Conservation (phyloP, 768 basidiomycete species). For the Kwoniella newhampshirensis region DNA sequence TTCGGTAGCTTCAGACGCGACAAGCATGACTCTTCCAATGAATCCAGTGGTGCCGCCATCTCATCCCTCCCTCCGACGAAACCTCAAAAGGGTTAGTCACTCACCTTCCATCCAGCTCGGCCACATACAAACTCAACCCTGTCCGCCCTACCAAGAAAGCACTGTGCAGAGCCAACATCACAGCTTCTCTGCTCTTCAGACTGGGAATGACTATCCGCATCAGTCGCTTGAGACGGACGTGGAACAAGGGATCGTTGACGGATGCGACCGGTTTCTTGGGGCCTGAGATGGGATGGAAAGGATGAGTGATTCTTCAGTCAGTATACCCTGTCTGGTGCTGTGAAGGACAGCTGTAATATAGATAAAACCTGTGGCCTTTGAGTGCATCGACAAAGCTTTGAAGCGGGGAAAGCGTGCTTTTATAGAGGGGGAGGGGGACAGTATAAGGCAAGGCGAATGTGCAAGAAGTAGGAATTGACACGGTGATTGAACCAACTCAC, state of each 20-base stretch:
- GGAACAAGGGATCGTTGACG: constrained; percentile 90
- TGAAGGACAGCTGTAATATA: too few relatives aligned
- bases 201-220: constrained; percentile 85
- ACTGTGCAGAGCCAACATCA: constrained; percentile 83
- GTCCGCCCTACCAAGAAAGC: constrained; percentile 85
- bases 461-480: too few relatives aligned
- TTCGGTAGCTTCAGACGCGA: neutral
- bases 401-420: too few relatives aligned
- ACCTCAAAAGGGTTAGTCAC: too few relatives aligned
- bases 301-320: too few relatives aligned
- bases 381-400: too few relatives aligned
- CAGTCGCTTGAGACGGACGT: constrained; percentile 71
- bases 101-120: constrained; percentile 77
- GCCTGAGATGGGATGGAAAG: constrained; percentile 23
- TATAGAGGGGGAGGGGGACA: too few relatives aligned
- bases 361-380: too few relatives aligned
- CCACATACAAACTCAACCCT: constrained; percentile 89
- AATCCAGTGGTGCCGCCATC: neutral
- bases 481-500: constrained; percentile 10
- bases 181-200: constrained; percentile 78
- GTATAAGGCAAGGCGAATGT: too few relatives aligned
- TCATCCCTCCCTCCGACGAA: neutral
- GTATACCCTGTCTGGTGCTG: too few relatives aligned
- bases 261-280: constrained; percentile 21
- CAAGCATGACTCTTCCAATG: neutral